Percentiles rank a stretch among this genome's conserved stretches.
Evolutionary conservation across 1,139 yeast species (phyloP).

Genomic region (Debaryomyces singareniensis): DNA sequence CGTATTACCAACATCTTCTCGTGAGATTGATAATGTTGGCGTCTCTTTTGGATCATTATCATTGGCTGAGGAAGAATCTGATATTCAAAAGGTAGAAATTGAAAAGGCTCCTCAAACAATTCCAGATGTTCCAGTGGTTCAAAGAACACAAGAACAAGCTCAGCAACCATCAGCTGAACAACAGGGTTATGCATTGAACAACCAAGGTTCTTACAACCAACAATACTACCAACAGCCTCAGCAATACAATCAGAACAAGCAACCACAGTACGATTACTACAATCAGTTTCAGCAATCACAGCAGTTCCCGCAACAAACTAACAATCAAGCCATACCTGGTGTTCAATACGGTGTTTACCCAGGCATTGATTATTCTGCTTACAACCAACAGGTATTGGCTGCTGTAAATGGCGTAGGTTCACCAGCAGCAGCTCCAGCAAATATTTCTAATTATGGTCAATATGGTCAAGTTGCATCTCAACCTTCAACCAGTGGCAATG

Average conservation of each 20-base stretch:
- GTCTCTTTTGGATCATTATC: slow-evolving; percentile 67
- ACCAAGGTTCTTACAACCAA: slow-evolving; percentile 11
- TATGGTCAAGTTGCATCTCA: slow-evolving; percentile 17
- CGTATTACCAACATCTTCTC: slow-evolving; percentile 54
- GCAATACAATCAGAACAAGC: slow-evolving; percentile 15
- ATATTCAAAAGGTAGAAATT: slow-evolving; percentile 10
- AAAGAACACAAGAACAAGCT: slow-evolving; percentile 14
- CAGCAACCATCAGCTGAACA: slow-evolving; percentile 10
- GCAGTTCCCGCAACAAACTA: slow-evolving; percentile 35
- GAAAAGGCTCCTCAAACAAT: slow-evolving; percentile 8
- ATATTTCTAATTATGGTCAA: slow-evolving; percentile 22
- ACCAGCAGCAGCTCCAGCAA: slow-evolving; percentile 27
- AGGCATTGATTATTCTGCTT: slow-evolving; percentile 37
- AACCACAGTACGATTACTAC: slow-evolving; percentile 27
- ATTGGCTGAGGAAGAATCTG: slow-evolving; percentile 36
- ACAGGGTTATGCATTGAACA: slow-evolving; percentile 17
- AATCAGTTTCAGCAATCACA: slow-evolving; percentile 31
- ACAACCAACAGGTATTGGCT: slow-evolving; percentile 29
- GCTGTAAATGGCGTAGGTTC: slow-evolving; percentile 14
- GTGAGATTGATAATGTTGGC: slow-evolving; percentile 51
- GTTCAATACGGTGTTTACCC: slow-evolving; percentile 42
- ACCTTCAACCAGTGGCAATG: slow-evolving; percentile 13
- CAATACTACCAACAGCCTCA: slow-evolving; percentile 19
- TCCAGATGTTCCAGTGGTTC: slow-evolving; percentile 5
- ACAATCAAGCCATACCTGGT: slow-evolving; percentile 31